Evolutionary conservation across 1,139 yeast species (phyloP), one percentile per base, ranked within the genome.

Genomic region (Wickerhamiella pararugosa): DNA sequence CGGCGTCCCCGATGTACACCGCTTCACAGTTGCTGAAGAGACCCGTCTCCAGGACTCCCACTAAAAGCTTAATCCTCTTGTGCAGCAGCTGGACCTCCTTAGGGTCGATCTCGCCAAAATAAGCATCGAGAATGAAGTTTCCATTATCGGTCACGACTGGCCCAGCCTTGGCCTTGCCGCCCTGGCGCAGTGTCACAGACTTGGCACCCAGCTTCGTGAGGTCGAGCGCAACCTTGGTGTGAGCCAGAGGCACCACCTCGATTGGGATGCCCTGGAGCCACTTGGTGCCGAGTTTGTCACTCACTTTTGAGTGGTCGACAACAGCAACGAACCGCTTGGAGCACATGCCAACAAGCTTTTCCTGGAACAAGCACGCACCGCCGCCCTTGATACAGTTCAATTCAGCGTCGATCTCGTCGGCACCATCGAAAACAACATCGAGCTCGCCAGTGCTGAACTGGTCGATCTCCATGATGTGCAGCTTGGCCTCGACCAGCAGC

Each of bases 21-120:
- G 74, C 79, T 40, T 67, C 66, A 25, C 94, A 92, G 43, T 69
- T 68, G 46, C 78, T 73, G 63, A 92, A 92, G 48, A 90, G 66
- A 1, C 99, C 99, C 8, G 96, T 87, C 61, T 92, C 99, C 27
- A 92, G 97, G 26, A 92, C 97, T 41, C 99, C 99, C 15, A 86
- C 84, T 51, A 87, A 65, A 43, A 67, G 58, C 63, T 83, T 86
- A 60, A 92, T 76, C 53, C 74, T 59, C 33, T 57, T 48, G 60
- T 86, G 87, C 52, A 87, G 69, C 28, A 57, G 58, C 37, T 56
- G 54, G 25, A 71, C 71, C 21, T 48, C 40, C 25, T 54, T 59
- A 4, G 87, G 80, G 52, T 79, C 76, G 43, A 92, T 75, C 45
- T 71, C 72, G 29, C 95, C 96, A 57, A 92, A 90, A 59, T 86